Evolutionary conservation across 805 yeast genomes (phyloP).

Genomic region (Starmerella riodocensis): DNA sequence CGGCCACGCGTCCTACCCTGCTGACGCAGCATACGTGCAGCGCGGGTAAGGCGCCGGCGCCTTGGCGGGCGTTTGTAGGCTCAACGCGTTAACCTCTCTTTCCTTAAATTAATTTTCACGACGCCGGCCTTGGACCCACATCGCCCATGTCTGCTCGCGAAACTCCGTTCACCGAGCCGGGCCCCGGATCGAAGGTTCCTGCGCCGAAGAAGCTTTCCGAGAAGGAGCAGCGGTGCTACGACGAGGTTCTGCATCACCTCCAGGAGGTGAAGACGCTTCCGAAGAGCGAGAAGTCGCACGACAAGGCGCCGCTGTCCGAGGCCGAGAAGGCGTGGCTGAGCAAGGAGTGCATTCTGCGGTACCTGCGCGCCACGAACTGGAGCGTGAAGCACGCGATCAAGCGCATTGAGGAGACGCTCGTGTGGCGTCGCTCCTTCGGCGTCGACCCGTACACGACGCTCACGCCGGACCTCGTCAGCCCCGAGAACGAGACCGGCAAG

Average conservation of each 20-base stretch:
- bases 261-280: slow-evolving; percentile 36
- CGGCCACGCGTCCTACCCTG: too few species aligned
- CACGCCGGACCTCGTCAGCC: slow-evolving; percentile 29
- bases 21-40: too few species aligned
- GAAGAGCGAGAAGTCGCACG: slow-evolving; percentile 32
- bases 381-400: slow-evolving; percentile 50
- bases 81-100: too few species aligned
- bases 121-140: too few species aligned
- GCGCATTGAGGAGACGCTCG: slow-evolving; percentile 62
- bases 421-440: slow-evolving; percentile 94
- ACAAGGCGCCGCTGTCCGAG: slow-evolving; percentile 31
- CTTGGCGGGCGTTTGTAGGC: too few species aligned
- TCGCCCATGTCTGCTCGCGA: too few species aligned
- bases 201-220: slow-evolving; percentile 34
- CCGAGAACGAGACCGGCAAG: slow-evolving; percentile 83
- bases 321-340: slow-evolving; percentile 87
- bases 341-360: slow-evolving; percentile 78
- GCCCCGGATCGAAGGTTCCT: slow-evolving; percentile 40
- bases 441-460: slow-evolving; percentile 32
- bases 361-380: slow-evolving; percentile 93
- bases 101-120: too few species aligned
- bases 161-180: slow-evolving; percentile 29
- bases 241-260: slow-evolving; percentile 52
- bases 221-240: slow-evolving; percentile 48
- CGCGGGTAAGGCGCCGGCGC: too few species aligned